phyloP scores from a whole-genome alignment of 1,284 basidiomycete genomes.

The Microbotryomycetes sp. region DNA sequence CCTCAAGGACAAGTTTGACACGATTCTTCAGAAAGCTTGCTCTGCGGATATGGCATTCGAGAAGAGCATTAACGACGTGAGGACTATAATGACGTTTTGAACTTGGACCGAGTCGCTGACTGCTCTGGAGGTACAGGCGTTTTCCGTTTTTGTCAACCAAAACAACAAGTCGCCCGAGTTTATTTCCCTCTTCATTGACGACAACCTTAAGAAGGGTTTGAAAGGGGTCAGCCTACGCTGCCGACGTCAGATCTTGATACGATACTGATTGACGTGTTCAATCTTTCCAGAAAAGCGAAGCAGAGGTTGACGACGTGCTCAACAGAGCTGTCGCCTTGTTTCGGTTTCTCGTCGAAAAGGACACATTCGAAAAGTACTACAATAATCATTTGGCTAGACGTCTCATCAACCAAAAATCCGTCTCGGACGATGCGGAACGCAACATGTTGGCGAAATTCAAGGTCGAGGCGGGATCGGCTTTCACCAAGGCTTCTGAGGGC shows the following conservation, averaged over 20 bases:
- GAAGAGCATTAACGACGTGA: constrained; percentile 76
- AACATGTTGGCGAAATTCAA: constrained; percentile 98
- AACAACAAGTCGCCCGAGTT: constrained; percentile 87
- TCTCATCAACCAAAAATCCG: constrained; percentile 72
- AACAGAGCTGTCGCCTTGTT: constrained; percentile 96
- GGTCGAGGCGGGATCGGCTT: constrained; percentile 91
- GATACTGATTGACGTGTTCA: constrained; percentile 10
- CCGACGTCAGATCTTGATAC: not conserved
- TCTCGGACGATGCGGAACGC: constrained; percentile 94
- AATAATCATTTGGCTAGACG: constrained; percentile 93
- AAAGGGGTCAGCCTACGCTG: constrained; percentile 63
- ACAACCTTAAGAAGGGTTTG: constrained; percentile 89
- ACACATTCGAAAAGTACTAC: constrained; percentile 97
- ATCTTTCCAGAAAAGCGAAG: constrained; percentile 72
- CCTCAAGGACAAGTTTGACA: constrained; percentile 85
- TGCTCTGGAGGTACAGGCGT: constrained; percentile 54
- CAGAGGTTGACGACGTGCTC: constrained; percentile 77
- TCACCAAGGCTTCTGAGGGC: constrained; percentile 95
- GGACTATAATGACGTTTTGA: too few species aligned
- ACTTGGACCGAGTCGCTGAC: too few species aligned
- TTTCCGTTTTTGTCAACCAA: constrained; percentile 83
- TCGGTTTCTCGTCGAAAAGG: constrained; percentile 90
- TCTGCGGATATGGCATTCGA: constrained; percentile 69
- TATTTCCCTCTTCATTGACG: constrained; percentile 95
- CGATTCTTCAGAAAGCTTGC: constrained; percentile 65